These are phyloP conservation scores for Yamadazyma aaseri DNA, from an alignment of 1,139 yeast species.

Conservation along the genomic window DNA sequence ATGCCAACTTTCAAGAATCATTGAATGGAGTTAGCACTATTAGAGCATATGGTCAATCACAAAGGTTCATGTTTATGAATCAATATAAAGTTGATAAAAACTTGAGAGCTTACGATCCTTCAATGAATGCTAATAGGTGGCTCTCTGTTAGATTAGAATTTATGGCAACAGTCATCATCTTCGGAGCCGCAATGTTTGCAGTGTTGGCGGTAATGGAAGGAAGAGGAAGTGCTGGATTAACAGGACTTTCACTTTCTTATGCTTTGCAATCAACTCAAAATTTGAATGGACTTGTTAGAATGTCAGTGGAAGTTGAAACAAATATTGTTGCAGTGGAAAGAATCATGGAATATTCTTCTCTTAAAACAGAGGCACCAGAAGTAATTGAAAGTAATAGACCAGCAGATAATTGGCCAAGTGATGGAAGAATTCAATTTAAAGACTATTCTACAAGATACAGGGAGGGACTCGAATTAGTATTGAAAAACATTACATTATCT, in stretches of 20 bases:
- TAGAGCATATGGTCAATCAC: conserved; percentile 29
- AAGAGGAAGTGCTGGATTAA: conserved; percentile 23
- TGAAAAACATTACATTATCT: conserved; percentile 64
- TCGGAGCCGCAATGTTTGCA: conserved; percentile 25
- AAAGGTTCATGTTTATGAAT: conserved; percentile 25
- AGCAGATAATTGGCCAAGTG: conserved; percentile 11
- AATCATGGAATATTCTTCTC: conserved; percentile 31
- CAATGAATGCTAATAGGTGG: conserved; percentile 33
- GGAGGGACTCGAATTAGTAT: conserved; percentile 75
- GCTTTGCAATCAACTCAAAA: conserved; percentile 30
- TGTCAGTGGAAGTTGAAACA: conserved; percentile 36
- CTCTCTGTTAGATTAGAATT: conserved; percentile 35
- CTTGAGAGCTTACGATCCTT: conserved; percentile 20
- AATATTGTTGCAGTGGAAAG: conserved; percentile 35
- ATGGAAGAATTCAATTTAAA: conserved; percentile 68
- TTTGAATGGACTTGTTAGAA: conserved; percentile 29
- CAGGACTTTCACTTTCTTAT: conserved; percentile 37
- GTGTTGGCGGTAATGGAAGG: background rate
- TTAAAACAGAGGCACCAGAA: conserved; percentile 29
- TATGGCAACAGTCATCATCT: conserved; percentile 31
- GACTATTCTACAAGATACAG: conserved; percentile 82
- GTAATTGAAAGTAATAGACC: conserved; percentile 26
- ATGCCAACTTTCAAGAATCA: conserved; percentile 38
- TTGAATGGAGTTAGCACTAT: conserved; percentile 37
- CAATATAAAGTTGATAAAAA: conserved; percentile 21